Evolutionary conservation across 164 flowering plant genomes (phyloP).

Genomic region (Litsea cubeba): DNA sequence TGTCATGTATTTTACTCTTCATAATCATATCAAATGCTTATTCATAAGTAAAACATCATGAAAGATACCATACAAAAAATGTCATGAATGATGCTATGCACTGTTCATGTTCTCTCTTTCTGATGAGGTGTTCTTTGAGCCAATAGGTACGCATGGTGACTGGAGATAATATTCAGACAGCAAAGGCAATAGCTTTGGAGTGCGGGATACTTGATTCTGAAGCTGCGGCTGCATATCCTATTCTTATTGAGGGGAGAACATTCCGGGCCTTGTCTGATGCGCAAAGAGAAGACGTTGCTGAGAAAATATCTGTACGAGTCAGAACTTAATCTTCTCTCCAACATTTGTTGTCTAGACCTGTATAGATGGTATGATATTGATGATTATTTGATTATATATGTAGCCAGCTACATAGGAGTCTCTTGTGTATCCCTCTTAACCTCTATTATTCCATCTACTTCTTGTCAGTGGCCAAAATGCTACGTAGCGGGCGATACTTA

Average conservation of each 20-base stretch:
- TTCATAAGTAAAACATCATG: too few species aligned
- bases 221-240: constrained; percentile 59
- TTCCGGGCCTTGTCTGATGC: constrained; percentile 55
- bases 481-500: too few species aligned
- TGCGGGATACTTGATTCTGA: constrained; percentile 74
- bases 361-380: too few species aligned
- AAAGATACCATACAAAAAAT: too few species aligned
- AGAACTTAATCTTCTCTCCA: neutral
- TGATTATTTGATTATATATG: too few species aligned
- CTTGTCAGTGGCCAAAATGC: too few species aligned
- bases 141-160: constrained; percentile 92
- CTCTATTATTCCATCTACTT: too few species aligned
- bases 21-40: too few species aligned
- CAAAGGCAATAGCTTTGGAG: constrained; percentile 91
- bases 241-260: constrained; percentile 70
- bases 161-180: constrained; percentile 89
- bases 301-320: constrained; percentile 61
- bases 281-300: constrained; percentile 55
- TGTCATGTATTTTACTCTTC: too few species aligned
- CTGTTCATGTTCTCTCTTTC: neutral
- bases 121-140: neutral
- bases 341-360: neutral
- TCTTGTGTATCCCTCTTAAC: too few species aligned
- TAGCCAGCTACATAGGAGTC: too few species aligned
- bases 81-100: too few species aligned